Conservation (phyloP, 176 grass and related monocot species). For the Cenchrus fungigraminus region DNA sequence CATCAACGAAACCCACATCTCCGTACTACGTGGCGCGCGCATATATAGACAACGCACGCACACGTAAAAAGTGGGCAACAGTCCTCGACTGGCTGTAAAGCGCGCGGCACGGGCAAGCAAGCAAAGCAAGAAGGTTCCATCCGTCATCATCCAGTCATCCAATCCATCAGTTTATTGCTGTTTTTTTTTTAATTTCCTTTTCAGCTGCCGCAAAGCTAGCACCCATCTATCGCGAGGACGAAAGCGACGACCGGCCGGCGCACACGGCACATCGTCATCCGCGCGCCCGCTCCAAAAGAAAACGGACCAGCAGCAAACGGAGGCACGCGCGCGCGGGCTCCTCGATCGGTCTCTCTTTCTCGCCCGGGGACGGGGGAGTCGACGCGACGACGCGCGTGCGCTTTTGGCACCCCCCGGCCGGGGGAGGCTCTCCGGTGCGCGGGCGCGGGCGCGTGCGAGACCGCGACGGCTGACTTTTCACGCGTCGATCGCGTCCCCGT, state of each 20-base stretch:
- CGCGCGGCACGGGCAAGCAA: background rate
- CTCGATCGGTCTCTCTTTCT: too few relatives aligned
- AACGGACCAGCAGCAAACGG: background rate
- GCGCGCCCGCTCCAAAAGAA: background rate
- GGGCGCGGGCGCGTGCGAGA: background rate
- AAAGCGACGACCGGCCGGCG: slow-evolving; percentile 8
- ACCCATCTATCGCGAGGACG: background rate
- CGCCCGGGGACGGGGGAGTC: background rate
- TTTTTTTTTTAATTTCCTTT: background rate
- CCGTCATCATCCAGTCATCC: background rate
- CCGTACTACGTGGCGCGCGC: background rate
- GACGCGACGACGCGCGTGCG: background rate
- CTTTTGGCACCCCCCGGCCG: background rate
- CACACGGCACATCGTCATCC: background rate
- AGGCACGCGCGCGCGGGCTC: background rate
- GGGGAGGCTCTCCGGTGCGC: too few relatives aligned
- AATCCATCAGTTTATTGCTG: background rate
- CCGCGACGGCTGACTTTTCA: slow-evolving; percentile 35
- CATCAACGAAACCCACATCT: background rate
- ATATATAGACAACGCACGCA: background rate
- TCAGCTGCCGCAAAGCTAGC: slow-evolving; percentile 13
- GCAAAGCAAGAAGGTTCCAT: slow-evolving; percentile 1
- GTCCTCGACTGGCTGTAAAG: background rate
- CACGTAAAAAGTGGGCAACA: background rate
- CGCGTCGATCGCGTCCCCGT: background rate